Evolutionary conservation across 2,329 filamentous ascomycete genomes (phyloP).

Genomic region (Claviceps spartinae): DNA sequence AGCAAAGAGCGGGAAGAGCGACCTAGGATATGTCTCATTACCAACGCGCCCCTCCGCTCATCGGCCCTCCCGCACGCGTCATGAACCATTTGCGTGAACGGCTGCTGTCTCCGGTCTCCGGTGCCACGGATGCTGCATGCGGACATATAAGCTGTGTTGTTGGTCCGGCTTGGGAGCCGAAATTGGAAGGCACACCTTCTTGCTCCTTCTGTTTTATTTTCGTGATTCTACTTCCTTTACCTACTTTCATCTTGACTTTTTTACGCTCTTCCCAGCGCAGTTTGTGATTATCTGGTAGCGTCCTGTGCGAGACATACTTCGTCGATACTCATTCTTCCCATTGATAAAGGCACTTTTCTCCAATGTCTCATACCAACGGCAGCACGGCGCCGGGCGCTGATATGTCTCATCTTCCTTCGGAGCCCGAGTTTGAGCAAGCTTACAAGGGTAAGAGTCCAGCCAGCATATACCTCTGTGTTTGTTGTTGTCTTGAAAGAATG

Average conservation of each 20-base stretch:
- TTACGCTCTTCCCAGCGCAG: not conserved
- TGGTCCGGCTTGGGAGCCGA: not conserved
- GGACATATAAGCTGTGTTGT: not conserved
- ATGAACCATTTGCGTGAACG: too few relatives aligned
- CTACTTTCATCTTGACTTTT: not conserved
- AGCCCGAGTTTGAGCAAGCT: constrained; percentile 98
- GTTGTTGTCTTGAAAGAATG: not conserved
- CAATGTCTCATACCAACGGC: constrained; percentile 3
- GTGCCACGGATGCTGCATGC: too few relatives aligned
- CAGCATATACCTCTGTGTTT: not conserved
- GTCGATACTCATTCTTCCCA: not conserved
- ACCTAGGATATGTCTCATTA: too few relatives aligned
- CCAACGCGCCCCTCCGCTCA: too few relatives aligned
- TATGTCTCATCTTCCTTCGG: constrained; percentile 74
- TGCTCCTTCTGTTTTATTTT: not conserved
- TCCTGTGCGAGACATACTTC: too few relatives aligned
- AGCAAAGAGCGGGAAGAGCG: too few relatives aligned
- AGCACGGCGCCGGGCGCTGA: constrained; percentile 12
- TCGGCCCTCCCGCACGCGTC: too few relatives aligned
- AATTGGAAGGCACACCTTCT: not conserved
- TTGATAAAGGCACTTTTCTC: not conserved
- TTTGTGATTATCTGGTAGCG: not conserved
- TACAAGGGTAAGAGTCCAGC: constrained; percentile 55
- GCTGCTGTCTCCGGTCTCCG: too few relatives aligned
- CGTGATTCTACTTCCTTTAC: not conserved